These are phyloP conservation scores for Ogataea hybrid DNA, from an alignment of 1,139 yeast genomes.

Conservation along the genomic window DNA sequence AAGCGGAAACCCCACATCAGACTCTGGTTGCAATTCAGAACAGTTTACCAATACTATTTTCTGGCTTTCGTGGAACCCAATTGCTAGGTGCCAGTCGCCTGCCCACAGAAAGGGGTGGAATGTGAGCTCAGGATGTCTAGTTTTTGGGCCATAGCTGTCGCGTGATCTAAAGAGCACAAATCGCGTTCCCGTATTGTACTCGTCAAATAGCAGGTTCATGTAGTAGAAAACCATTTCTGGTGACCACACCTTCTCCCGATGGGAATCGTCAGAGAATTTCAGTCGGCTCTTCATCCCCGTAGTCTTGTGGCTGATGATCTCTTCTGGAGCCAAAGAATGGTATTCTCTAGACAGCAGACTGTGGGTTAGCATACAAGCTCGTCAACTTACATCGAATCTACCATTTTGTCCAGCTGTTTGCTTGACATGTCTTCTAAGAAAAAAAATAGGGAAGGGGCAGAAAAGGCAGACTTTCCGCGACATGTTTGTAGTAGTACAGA, in stretches of 20 bases:
- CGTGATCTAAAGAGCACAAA: conserved; percentile 25
- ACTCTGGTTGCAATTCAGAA: conserved; percentile 12
- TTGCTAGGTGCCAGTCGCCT: conserved; percentile 33
- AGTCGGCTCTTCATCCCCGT: conserved; percentile 26
- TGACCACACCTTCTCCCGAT: conserved; percentile 26
- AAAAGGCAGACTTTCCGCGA: conserved; percentile 21
- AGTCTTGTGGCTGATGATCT: conserved; percentile 19
- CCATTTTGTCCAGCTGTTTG: conserved; percentile 14
- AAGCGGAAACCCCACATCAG: conserved; percentile 18
- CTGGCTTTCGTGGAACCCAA: conserved; percentile 27
- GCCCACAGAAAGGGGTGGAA: conserved; percentile 33
- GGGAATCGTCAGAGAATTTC: conserved; percentile 26
- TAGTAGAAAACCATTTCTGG: conserved; percentile 31
- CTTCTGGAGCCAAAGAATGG: conserved; percentile 22
- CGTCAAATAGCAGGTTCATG: conserved; percentile 27
- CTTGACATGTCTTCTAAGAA: conserved; percentile 3
- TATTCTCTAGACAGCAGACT: conserved; percentile 21
- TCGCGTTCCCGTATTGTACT: conserved; percentile 15
- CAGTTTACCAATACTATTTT: conserved; percentile 31
- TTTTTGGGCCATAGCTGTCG: conserved; percentile 28
- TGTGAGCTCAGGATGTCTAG: conserved; percentile 18
- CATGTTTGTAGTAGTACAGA: neutral
- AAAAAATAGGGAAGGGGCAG: conserved; percentile 4
- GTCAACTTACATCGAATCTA: conserved; percentile 21
- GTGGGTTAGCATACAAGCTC: neutral